phyloP scores from a whole-genome alignment of 306 rosid genomes.

The Glycine latifolia region DNA sequence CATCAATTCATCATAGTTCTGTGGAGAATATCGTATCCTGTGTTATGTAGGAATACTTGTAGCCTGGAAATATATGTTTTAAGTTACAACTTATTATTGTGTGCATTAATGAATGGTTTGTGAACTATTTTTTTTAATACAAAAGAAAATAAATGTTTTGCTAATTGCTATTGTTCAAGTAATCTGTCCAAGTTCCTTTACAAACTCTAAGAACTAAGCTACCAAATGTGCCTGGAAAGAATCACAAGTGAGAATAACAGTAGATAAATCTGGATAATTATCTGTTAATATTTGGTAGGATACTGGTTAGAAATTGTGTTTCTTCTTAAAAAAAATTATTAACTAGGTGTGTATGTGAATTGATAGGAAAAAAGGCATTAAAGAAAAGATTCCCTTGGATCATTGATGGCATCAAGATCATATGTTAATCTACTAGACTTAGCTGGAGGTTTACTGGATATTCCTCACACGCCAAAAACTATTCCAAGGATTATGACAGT shows the following conservation, averaged over 20 bases:
- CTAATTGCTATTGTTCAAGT: slow-evolving; percentile 22
- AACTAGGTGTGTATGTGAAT: not conserved
- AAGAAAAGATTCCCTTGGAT: slow-evolving; percentile 28
- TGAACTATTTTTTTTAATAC: not conserved
- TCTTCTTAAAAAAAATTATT: not conserved
- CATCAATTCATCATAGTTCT: slow-evolving; percentile 15
- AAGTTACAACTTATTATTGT: not conserved
- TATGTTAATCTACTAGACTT: slow-evolving; percentile 62
- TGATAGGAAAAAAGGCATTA: slow-evolving; percentile 35
- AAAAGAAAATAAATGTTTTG: not conserved
- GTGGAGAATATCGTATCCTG: not conserved
- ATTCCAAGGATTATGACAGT: slow-evolving; percentile 77
- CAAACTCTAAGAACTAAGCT: slow-evolving; percentile 5
- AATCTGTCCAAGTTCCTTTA: slow-evolving; percentile 4
- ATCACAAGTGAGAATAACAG: slow-evolving; percentile 7
- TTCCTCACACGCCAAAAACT: slow-evolving; percentile 66
- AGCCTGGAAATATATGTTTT: slow-evolving; percentile 2
- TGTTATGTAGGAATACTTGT: not conserved
- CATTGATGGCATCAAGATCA: slow-evolving; percentile 68
- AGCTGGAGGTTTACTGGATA: slow-evolving; percentile 62
- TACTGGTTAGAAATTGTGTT: slow-evolving; percentile 5
- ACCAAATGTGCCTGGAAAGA: slow-evolving; percentile 12
- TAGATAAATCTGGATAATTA: slow-evolving; percentile 26
- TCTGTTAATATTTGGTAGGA: slow-evolving; percentile 15
- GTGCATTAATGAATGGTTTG: not conserved